phyloP scores from a whole-genome alignment of 2,329 filamentous ascomycete species.

The Clonostachys sp. region DNA sequence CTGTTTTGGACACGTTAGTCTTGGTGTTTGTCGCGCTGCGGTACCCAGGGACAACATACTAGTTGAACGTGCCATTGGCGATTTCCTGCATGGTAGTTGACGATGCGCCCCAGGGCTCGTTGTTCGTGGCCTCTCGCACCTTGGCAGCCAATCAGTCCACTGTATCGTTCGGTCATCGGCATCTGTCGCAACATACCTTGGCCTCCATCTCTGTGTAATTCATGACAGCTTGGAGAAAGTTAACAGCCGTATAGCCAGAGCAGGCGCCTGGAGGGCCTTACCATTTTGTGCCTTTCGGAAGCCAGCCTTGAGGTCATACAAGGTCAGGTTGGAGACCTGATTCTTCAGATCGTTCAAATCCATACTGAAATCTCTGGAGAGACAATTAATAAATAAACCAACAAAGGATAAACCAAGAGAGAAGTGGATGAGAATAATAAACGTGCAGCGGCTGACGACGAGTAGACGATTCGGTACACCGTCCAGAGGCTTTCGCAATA shows the following conservation, averaged over 20 bases:
- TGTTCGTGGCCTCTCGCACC: conserved; percentile 98
- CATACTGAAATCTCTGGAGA: conserved; percentile 48
- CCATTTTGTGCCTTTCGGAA: conserved; percentile 97
- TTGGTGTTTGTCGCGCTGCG: too few species aligned
- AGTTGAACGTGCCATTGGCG: conserved; percentile 95
- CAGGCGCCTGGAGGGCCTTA: conserved; percentile 27
- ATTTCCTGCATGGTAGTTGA: conserved; percentile 94
- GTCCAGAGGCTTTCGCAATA: neutral
- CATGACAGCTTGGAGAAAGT: conserved; percentile 71
- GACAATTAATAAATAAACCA: neutral
- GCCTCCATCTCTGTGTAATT: conserved; percentile 95
- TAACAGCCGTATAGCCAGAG: conserved; percentile 13
- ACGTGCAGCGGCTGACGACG: neutral
- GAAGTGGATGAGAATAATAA: neutral
- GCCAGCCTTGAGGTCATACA: conserved; percentile 93
- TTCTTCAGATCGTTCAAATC: conserved; percentile 82
- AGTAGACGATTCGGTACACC: neutral
- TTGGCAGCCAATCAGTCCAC: conserved; percentile 22
- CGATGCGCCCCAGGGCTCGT: conserved; percentile 92
- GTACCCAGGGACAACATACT: conserved; percentile 53
- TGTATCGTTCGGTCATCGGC: neutral
- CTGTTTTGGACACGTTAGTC: conserved; percentile 35
- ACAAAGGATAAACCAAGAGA: neutral
- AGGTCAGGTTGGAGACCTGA: conserved; percentile 83
- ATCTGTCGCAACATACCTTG: conserved; percentile 37